Base-by-base conservation (phyloP, 331 rosid species). In the Malus hybrid region DNA sequence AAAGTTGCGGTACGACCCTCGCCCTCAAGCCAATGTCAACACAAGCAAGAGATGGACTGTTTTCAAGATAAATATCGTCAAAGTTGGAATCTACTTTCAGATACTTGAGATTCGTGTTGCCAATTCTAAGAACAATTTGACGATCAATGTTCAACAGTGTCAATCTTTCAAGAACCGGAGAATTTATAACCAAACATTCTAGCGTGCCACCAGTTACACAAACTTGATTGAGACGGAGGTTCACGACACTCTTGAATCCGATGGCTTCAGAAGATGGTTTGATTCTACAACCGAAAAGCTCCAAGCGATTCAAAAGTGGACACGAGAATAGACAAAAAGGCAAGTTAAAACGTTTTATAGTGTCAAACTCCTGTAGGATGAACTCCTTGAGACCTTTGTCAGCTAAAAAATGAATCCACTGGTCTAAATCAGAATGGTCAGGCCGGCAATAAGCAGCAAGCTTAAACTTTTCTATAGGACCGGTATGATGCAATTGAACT, bases 131-230 rank as follows among this genome's bases (percentile, higher is more conserved):
- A 36, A 28, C 63, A 63, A 70, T 15, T 16, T 34, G 39, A 58
- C 10, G 16, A 42, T 16, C 57, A 58, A 58, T 20, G 28, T 66
- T 12, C 32, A 73, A 46, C 24, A 75, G 55, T 36, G 76, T 75
- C 80, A 80, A 58, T 26, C 68, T 80, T 74, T 75, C 83, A 68
- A 80, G 77, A 70, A 75, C 73, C 5, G 73, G 64, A n/a, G 73
- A 80, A 22, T 75, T 75, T n/a, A 0, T 10, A 80, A 75, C 26
- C 42, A 80, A 56, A 28, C 42, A 7, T 11, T 29, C 77, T 56
- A 75, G 80, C 20, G 42, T 33, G 4, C 24, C 18, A 39, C 58
- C 4, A 29, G 33, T 60, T 14, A 57, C 57, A n/a, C n/a, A 16
- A 66, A 64, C 63, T 5, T 53, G 14, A 63, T 58, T 55, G 52